Conservation (phyloP, 768 basidiomycete species). For the Pisolithus albus region DNA sequence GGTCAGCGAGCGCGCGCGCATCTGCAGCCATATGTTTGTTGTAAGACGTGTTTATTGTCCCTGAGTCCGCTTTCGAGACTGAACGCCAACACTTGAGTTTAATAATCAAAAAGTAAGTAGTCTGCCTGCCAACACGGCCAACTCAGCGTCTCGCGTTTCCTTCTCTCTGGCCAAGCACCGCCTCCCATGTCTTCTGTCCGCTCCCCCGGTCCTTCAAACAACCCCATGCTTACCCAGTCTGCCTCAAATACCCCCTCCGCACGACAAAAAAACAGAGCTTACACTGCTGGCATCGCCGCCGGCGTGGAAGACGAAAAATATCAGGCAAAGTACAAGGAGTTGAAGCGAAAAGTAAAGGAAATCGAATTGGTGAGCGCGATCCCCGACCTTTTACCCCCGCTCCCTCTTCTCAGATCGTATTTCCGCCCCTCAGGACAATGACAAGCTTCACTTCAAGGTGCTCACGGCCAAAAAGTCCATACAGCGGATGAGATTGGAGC, state of each 20-base stretch:
- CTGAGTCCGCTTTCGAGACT: constrained; percentile 4
- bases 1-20: too few species aligned
- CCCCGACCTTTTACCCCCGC: constrained; percentile 1
- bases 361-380: constrained; percentile 61
- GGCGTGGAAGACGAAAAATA: constrained; percentile 84
- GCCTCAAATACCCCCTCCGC: constrained; percentile 23
- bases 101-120: constrained; percentile 20
- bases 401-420: not conserved
- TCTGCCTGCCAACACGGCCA: constrained; percentile 10
- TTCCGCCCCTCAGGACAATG: constrained; percentile 61
- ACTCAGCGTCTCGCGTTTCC: constrained; percentile 24
- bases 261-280: constrained; percentile 44
- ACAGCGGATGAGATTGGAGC: constrained; percentile 80
- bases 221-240: constrained; percentile 31
- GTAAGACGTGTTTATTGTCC: too few species aligned
- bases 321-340: constrained; percentile 80
- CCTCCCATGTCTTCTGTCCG: constrained; percentile 64
- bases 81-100: constrained; percentile 23
- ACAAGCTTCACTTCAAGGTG: constrained; percentile 78
- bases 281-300: constrained; percentile 59
- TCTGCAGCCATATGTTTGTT: too few species aligned
- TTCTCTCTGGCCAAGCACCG: constrained; percentile 28
- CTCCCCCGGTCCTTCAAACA: constrained; percentile 43
- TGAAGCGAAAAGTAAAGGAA: constrained; percentile 83
- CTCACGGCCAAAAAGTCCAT: constrained; percentile 75